Conservation (phyloP, 768 basidiomycete genomes). For the Macrolepiota dolichaula region DNA sequence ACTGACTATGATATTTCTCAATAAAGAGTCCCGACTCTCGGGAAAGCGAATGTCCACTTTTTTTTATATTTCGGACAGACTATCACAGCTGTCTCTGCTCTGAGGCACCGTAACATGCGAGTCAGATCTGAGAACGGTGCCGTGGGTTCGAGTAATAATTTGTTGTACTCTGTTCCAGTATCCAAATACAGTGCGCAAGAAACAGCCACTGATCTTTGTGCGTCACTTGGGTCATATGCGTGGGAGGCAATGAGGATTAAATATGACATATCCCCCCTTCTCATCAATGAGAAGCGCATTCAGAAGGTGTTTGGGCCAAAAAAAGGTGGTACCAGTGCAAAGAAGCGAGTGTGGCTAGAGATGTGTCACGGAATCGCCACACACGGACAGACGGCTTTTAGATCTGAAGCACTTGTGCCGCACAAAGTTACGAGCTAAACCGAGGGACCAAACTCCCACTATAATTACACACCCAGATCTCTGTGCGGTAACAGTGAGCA, state of each 20-base stretch:
- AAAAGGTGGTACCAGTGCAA: neutral
- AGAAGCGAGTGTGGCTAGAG: neutral
- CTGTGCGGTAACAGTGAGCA: neutral
- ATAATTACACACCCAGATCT: neutral
- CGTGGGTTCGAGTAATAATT: neutral
- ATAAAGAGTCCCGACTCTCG: neutral
- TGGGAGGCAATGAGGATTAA: neutral
- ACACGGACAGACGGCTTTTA: neutral
- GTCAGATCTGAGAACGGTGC: neutral
- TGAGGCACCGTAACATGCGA: neutral
- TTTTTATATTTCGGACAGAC: neutral
- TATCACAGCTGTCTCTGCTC: neutral
- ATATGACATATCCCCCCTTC: neutral
- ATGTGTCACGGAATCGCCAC: slow-evolving; percentile 5
- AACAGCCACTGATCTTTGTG: neutral
- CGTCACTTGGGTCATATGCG: slow-evolving; percentile 1
- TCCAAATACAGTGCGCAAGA: neutral
- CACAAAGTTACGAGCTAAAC: neutral
- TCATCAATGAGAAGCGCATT: slow-evolving; percentile 6
- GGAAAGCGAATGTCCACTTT: neutral
- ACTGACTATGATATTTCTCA: neutral
- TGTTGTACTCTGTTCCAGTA: neutral
- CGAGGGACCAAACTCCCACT: neutral
- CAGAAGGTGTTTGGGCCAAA: neutral
- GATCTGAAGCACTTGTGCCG: neutral